A percentile compares a stretch with the other conserved stretches of the same genome.
Conservation (phyloP, 306 rosid species). For the Calophaca sinica region DNA sequence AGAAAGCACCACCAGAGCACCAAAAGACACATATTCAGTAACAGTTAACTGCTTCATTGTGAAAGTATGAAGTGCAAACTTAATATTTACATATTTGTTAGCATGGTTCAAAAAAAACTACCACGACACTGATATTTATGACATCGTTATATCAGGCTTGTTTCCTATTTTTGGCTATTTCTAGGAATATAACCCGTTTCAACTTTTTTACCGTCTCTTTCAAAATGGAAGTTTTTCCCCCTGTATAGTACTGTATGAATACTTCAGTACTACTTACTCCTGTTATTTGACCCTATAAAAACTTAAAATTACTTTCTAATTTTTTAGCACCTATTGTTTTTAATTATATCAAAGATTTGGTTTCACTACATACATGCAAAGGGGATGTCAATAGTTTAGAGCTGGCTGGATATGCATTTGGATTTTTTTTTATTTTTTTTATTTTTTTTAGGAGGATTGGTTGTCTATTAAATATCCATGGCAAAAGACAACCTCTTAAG, state of each 20-base stretch:
- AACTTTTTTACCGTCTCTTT: not conserved
- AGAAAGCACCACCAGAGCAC: not conserved
- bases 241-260: not conserved
- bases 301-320: not conserved
- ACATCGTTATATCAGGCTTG: slow-evolving; percentile 27
- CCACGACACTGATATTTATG: slow-evolving; percentile 16
- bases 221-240: not conserved
- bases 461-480: not conserved
- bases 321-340: not conserved
- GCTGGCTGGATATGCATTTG: slow-evolving; percentile 22
- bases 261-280: not conserved
- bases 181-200: slow-evolving; percentile 16
- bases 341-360: slow-evolving; percentile 7
- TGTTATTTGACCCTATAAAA: slow-evolving; percentile 9
- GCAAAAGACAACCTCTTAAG: not conserved
- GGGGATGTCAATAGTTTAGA: slow-evolving; percentile 1
- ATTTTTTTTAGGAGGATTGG: slow-evolving; percentile 21
- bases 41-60: not conserved
- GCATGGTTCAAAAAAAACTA: slow-evolving; percentile 4
- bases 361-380: slow-evolving; percentile 26
- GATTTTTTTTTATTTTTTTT: too few species aligned
- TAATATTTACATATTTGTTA: not conserved
- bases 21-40: not conserved
- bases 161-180: slow-evolving; percentile 14
- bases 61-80: slow-evolving; percentile 13